These are phyloP conservation scores for Penicillium sp. DNA, from an alignment of 2,329 filamentous ascomycete genomes.

Conservation along the genomic window DNA sequence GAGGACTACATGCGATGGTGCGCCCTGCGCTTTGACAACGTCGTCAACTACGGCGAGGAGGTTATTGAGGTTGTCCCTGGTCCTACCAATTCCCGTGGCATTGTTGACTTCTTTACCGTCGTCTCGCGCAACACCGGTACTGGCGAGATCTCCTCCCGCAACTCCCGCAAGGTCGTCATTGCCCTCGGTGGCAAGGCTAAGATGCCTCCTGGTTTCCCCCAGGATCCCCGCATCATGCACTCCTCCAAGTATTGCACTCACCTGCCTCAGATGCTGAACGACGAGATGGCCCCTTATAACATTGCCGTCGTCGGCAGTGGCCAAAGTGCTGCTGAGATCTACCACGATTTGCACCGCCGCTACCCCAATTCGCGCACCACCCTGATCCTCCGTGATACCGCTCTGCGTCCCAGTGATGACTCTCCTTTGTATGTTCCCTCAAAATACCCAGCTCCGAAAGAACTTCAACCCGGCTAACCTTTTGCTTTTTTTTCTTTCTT, in stretches of 20 bases:
- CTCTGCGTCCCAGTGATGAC: conserved; percentile 87
- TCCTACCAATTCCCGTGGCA: conserved; percentile 45
- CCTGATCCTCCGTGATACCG: conserved; percentile 78
- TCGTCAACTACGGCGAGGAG: conserved; percentile 75
- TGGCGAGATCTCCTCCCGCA: conserved; percentile 42
- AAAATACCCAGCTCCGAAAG: not conserved
- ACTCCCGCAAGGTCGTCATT: conserved; percentile 58
- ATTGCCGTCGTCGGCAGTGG: conserved; percentile 86
- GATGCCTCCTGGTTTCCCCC: conserved; percentile 69
- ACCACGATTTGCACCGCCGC: conserved; percentile 77
- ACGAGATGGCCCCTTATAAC: conserved; percentile 55
- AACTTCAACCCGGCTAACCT: conserved; percentile 7
- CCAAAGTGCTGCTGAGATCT: conserved; percentile 93
- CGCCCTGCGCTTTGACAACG: conserved; percentile 70
- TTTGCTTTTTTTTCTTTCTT: not conserved
- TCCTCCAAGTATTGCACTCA: conserved; percentile 75
- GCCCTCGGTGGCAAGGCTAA: conserved; percentile 67
- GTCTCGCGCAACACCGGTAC: conserved; percentile 60
- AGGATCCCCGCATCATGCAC: conserved; percentile 73
- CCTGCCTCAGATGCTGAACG: conserved; percentile 40
- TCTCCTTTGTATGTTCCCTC: conserved; percentile 75
- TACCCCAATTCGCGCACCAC: conserved; percentile 79
- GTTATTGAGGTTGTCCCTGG: conserved; percentile 70
- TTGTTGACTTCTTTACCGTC: conserved; percentile 67
- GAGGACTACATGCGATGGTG: conserved; percentile 97